phyloP scores from a whole-genome alignment of 805 yeast species.

The Debaryomyces tyrocola region DNA sequence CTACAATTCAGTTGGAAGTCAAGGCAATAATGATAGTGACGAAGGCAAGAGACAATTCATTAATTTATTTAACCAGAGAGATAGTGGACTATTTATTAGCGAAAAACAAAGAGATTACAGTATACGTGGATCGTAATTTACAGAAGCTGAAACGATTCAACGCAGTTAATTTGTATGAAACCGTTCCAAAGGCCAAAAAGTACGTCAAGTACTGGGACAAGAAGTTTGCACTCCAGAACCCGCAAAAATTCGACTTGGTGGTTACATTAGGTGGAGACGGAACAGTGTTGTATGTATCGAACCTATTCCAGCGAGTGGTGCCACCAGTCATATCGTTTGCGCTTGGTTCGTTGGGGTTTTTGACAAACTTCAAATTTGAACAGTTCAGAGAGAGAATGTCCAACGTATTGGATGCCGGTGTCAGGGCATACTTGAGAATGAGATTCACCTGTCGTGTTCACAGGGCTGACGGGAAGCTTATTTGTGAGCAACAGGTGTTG shows the following conservation, averaged over 20 bases:
- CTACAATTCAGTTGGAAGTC: slow-evolving; percentile 70
- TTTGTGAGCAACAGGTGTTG: slow-evolving; percentile 72
- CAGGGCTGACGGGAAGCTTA: slow-evolving; percentile 49
- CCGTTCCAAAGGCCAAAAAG: slow-evolving; percentile 45
- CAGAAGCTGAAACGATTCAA: slow-evolving; percentile 64
- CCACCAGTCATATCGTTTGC: slow-evolving; percentile 48
- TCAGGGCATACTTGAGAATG: slow-evolving; percentile 77
- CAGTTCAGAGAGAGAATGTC: slow-evolving; percentile 61
- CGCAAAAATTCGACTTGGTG: slow-evolving; percentile 45
- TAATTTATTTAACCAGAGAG: slow-evolving; percentile 74
- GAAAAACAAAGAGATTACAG: slow-evolving; percentile 36
- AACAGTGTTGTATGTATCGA: slow-evolving; percentile 44
- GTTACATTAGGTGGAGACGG: slow-evolving; percentile 49
- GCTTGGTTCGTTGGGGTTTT: slow-evolving; percentile 43
- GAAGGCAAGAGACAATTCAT: slow-evolving; percentile 82
- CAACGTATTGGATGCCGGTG: slow-evolving; percentile 65
- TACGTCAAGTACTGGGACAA: slow-evolving; percentile 70
- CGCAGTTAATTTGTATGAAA: slow-evolving; percentile 49
- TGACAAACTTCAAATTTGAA: slow-evolving; percentile 79
- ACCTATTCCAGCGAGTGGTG: slow-evolving; percentile 44
- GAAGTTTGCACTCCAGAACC: slow-evolving; percentile 45
- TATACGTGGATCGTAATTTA: slow-evolving; percentile 75
- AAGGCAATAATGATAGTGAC: slow-evolving; percentile 78
- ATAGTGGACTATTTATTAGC: slow-evolving; percentile 73
- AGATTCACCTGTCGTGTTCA: slow-evolving; percentile 79